phyloP scores from a whole-genome alignment of 805 yeast species.

The Candida succiphila region DNA sequence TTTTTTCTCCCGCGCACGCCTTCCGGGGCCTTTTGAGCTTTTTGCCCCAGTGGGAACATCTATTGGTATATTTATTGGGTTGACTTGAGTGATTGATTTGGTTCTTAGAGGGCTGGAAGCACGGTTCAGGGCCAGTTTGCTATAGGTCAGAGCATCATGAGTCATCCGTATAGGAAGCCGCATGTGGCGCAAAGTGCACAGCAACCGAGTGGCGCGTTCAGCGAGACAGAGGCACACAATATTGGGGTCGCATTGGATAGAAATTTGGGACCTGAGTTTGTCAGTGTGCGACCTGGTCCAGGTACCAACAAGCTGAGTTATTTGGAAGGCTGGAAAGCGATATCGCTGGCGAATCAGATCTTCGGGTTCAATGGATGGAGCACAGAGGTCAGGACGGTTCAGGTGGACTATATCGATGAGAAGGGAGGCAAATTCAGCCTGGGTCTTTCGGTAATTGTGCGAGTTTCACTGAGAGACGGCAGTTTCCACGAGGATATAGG shows the following conservation, averaged over 20 bases:
- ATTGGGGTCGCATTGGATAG: conserved; percentile 21
- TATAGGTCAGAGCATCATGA: too few relatives aligned
- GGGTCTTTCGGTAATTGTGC: conserved; percentile 63
- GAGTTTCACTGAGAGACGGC: conserved; percentile 72
- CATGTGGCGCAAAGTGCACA: too few relatives aligned
- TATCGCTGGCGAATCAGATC: conserved; percentile 69
- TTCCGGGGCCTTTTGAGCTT: too few relatives aligned
- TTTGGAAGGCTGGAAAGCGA: conserved; percentile 78
- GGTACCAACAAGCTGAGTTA: conserved; percentile 63
- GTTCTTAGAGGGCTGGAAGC: too few relatives aligned
- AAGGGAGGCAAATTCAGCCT: conserved; percentile 46
- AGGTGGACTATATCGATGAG: conserved; percentile 64
- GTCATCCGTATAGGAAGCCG: too few relatives aligned
- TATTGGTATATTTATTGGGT: too few relatives aligned
- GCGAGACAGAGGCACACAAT: conserved; percentile 15
- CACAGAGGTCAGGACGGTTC: conserved; percentile 55
- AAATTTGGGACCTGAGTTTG: conserved; percentile 66
- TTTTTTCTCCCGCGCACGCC: too few relatives aligned
- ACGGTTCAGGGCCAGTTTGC: too few relatives aligned
- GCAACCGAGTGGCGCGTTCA: too few relatives aligned
- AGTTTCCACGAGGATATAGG: conserved; percentile 75
- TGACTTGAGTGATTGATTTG: too few relatives aligned
- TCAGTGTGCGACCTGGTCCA: conserved; percentile 67
- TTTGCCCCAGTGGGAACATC: too few relatives aligned
- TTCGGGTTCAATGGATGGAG: conserved; percentile 84